Evolutionary conservation across 2,329 filamentous ascomycete genomes (phyloP).

Genomic region (Alternaria triticina): DNA sequence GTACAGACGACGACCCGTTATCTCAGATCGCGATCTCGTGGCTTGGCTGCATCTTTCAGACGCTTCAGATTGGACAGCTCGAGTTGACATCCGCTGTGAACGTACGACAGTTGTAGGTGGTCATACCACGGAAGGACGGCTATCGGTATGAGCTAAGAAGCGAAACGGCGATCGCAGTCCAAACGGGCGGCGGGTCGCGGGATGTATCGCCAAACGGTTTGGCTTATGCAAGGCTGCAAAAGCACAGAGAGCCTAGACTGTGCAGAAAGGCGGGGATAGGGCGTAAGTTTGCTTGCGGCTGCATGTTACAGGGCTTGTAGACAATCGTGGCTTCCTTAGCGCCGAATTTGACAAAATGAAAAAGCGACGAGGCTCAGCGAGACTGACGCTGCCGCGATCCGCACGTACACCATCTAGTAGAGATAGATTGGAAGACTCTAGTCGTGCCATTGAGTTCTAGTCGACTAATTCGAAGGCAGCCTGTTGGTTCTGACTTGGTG

Average conservation of each 20-base stretch:
- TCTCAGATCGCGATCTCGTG: not conserved
- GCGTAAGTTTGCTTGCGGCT: constrained; percentile 2
- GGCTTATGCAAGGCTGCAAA: not conserved
- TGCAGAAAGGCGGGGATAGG: not conserved
- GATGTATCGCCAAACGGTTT: not conserved
- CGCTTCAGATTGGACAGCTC: not conserved
- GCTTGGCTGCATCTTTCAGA: not conserved
- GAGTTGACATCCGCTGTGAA: not conserved
- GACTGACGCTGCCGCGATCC: not conserved
- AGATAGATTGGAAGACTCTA: not conserved
- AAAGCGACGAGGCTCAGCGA: constrained; percentile 14
- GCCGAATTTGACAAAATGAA: constrained; percentile 10
- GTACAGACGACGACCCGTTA: not conserved
- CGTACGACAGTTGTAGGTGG: not conserved
- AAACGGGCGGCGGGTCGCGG: not conserved
- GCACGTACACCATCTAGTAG: not conserved
- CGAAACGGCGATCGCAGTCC: not conserved
- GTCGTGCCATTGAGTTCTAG: not conserved
- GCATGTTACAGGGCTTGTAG: not conserved
- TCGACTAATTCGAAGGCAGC: not conserved
- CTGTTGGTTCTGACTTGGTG: not conserved
- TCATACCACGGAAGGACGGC: constrained; percentile 3
- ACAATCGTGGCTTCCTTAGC: constrained; percentile 11
- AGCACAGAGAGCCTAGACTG: not conserved
- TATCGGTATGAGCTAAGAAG: not conserved